Evolutionary conservation across 306 rosid species (phyloP), one percentile per base, ranked within the genome.

Genomic region (Acacia melanoxylon): DNA sequence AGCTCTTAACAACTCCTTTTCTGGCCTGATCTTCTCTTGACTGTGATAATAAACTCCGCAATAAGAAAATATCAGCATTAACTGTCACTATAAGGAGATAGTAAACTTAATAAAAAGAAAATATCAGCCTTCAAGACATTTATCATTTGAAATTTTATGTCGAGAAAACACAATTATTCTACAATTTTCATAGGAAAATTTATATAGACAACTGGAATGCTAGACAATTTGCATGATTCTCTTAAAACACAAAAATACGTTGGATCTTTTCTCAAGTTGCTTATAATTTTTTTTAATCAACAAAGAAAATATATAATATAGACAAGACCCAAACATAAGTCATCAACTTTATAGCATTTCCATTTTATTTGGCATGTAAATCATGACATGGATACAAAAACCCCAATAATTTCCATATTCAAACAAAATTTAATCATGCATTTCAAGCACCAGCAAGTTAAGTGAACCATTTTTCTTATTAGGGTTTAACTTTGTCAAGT

Each of bases 1-100:
- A 52, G 98, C 98, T 88, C 97, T 88, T 81, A 85, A 89, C 68
- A 94, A 89, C 86, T 94, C 98, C 82, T 86, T 92, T 80, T 92
- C 98, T 16, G 97, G 98, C 88, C 85, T 91, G 78, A 94, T 90
- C 88, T 94, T 94, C 87, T 94, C 98, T 85, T 96, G 92, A 77
- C 98, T 94, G 83, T n/a, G 10, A 80, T 62, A 76, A 16, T 73
- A 69, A 80, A 80, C 80, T n/a, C 62, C 83, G 77, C 44, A 15
- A 80, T 44, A 68, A 45, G 54, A 15, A 74, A 78, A 72, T n/a
- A 70, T 44, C 56, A 70, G 16, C n/a, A 22, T 10, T 22, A 69
- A 22, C 11, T n/a, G 31, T 67, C 41, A 68, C 42, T 10, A 68
- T 68, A 40, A 41, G 42, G 74, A 40, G 51, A 54, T 54, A 20